Percentiles rank a stretch among this genome's conserved stretches.
Conservation (phyloP, 345 rosid genomes). For the Tarenaya hassleriana region DNA sequence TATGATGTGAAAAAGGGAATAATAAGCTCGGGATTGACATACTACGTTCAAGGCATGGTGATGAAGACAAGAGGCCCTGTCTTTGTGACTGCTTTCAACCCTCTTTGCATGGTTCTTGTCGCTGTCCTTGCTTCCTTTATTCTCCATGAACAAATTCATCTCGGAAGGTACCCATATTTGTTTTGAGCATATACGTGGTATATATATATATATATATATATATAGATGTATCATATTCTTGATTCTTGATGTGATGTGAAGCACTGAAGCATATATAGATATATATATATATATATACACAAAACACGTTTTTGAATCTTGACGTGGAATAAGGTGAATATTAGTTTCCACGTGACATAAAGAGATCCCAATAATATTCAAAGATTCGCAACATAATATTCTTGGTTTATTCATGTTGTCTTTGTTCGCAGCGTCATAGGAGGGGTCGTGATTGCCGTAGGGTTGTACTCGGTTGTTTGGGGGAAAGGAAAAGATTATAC, state of each 20-base stretch:
- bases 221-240: too few relatives aligned
- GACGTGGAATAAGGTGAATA: too few relatives aligned
- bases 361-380: too few relatives aligned
- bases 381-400: not conserved
- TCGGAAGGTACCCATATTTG: conserved; percentile 42
- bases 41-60: conserved; percentile 72
- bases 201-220: not conserved
- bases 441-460: conserved; percentile 52
- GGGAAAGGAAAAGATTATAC: conserved; percentile 56
- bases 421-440: conserved; percentile 45
- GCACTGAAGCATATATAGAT: too few relatives aligned
- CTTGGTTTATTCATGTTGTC: not conserved
- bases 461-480: conserved; percentile 59
- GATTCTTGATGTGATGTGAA: too few relatives aligned
- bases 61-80: conserved; percentile 69
- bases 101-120: conserved; percentile 69
- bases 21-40: conserved; percentile 58
- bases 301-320: too few relatives aligned
- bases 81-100: conserved; percentile 74
- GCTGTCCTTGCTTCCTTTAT: conserved; percentile 46
- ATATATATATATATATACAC: not conserved
- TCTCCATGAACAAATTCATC: conserved; percentile 54
- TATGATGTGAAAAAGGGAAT: conserved; percentile 53
- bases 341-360: too few relatives aligned
- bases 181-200: not conserved